phyloP scores from a whole-genome alignment of 2,329 filamentous ascomycete genomes.

The Aschersonia sp. region DNA sequence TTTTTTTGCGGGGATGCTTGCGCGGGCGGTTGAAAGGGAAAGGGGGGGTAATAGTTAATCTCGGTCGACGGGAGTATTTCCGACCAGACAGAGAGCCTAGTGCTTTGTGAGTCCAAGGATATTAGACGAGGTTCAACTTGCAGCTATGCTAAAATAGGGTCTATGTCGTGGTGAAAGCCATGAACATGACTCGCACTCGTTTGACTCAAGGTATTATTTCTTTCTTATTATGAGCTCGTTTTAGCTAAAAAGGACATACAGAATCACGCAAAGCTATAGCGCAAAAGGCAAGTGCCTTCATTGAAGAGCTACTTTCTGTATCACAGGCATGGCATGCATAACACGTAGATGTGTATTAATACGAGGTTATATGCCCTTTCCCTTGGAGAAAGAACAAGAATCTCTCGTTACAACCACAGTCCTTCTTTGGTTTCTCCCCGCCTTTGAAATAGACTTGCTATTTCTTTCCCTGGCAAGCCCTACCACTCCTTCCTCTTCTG shows the following conservation, averaged over 20 bases:
- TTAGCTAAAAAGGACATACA: background rate
- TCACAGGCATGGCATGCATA: background rate
- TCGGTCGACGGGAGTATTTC: too few relatives aligned
- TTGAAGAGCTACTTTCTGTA: background rate
- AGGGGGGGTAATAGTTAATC: too few relatives aligned
- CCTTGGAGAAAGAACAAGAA: background rate
- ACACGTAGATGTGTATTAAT: background rate
- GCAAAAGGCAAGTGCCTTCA: background rate
- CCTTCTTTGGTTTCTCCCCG: background rate
- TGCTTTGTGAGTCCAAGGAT: too few relatives aligned
- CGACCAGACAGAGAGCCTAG: too few relatives aligned
- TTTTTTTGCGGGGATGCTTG: too few relatives aligned
- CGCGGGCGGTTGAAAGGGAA: too few relatives aligned
- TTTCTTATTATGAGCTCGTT: background rate
- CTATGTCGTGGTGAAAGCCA: background rate
- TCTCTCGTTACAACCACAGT: background rate
- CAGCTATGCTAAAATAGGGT: background rate
- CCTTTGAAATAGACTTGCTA: background rate
- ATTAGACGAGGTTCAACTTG: too few relatives aligned
- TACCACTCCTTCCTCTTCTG: background rate
- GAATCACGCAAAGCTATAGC: background rate
- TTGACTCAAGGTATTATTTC: background rate
- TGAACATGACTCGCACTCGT: background rate
- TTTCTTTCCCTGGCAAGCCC: background rate
- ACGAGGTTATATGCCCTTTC: background rate